Percentiles rank a stretch among this genome's conserved stretches.
phyloP scores from a whole-genome alignment of 2,329 filamentous ascomycete genomes.

The Botrytis squamosa region DNA sequence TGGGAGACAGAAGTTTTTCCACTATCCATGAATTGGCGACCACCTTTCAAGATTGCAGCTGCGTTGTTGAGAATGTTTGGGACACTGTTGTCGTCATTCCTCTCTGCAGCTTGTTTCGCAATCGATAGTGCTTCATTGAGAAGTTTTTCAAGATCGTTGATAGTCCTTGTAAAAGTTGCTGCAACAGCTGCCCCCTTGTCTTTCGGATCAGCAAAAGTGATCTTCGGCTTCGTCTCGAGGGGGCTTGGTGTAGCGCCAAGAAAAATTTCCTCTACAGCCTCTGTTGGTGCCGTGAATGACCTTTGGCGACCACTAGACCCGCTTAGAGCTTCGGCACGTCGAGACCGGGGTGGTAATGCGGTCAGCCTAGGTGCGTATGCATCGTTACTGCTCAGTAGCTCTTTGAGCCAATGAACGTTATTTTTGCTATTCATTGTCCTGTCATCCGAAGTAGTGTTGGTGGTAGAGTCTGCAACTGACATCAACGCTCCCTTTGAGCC shows the following conservation, averaged over 20 bases:
- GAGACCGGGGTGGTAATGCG: constrained; percentile 32
- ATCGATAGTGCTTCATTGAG: constrained; percentile 42
- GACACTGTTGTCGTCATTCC: constrained; percentile 26
- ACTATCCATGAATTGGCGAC: constrained; percentile 24
- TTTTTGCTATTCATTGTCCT: constrained; percentile 26
- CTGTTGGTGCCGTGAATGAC: constrained; percentile 24
- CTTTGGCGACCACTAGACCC: constrained; percentile 19
- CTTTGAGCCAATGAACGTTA: constrained; percentile 36
- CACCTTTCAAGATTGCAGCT: constrained; percentile 30
- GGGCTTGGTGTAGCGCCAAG: constrained; percentile 23
- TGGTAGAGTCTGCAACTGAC: constrained; percentile 9
- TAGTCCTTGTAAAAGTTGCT: constrained; percentile 39
- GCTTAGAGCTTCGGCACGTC: constrained; percentile 20
- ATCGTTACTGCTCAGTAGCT: constrained; percentile 32
- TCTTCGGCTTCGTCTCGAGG: constrained; percentile 12
- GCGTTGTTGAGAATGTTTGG: constrained; percentile 31
- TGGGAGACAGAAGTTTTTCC: background rate
- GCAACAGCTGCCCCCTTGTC: constrained; percentile 27
- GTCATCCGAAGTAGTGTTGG: constrained; percentile 21
- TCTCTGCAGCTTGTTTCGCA: constrained; percentile 39
- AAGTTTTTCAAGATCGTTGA: constrained; percentile 40
- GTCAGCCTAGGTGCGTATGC: constrained; percentile 36
- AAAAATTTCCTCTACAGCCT: constrained; percentile 25
- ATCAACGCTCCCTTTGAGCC: constrained; percentile 7
- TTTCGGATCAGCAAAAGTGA: constrained; percentile 12